phyloP scores from a whole-genome alignment of 2,329 filamentous ascomycete genomes.

The Aspergillus sp. region DNA sequence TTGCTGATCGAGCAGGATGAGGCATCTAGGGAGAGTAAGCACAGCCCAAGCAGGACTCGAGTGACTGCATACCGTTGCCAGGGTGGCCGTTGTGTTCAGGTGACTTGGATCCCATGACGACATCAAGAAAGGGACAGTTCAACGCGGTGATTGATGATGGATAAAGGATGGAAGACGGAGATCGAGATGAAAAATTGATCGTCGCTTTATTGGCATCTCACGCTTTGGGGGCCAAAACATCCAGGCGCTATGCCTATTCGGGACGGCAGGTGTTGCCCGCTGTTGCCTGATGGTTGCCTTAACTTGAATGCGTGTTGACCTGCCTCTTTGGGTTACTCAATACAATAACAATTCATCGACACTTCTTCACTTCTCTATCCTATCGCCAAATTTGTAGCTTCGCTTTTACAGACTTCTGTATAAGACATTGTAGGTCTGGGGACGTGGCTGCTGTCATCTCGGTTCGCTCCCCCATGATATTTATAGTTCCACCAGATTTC shows the following conservation, averaged over 20 bases:
- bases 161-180: not conserved
- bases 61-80: slow-evolving; percentile 31
- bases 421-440: no score
- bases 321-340: not conserved
- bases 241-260: not conserved
- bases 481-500: no score
- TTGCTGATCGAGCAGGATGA: slow-evolving; percentile 21
- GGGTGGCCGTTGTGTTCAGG: slow-evolving; percentile 36
- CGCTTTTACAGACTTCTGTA: no score
- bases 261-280: not conserved
- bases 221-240: not conserved
- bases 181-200: not conserved
- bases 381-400: no score
- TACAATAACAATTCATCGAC: no score
- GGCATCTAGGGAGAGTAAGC: slow-evolving; percentile 20
- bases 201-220: not conserved
- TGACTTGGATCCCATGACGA: slow-evolving; percentile 44
- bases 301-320: not conserved
- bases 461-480: no score
- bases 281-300: not conserved
- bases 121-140: slow-evolving; percentile 15
- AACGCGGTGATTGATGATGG: not conserved
- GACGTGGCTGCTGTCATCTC: no score
- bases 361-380: no score
- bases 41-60: not conserved